Conservation (phyloP, 176 grass and related monocot species). For the bread wheat (Triticum aestivum) region DNA sequence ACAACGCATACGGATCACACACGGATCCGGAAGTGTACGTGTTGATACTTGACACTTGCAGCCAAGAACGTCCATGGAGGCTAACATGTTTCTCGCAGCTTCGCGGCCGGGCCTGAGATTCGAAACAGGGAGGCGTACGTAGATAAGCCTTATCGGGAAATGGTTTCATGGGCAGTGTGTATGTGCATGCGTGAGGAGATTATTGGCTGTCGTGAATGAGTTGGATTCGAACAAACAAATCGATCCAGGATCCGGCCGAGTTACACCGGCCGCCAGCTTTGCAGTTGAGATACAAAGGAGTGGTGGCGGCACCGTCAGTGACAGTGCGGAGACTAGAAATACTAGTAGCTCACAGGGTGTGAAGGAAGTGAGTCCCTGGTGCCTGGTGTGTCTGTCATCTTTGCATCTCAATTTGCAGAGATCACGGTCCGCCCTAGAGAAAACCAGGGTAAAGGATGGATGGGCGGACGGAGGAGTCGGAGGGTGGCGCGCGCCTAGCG, state of each 20-base stretch:
- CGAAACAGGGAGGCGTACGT: background rate
- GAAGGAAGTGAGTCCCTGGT: too few species aligned
- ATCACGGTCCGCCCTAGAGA: too few species aligned
- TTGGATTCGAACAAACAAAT: constrained; percentile 32
- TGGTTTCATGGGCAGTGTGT: background rate
- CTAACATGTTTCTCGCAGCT: background rate
- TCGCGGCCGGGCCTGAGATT: background rate
- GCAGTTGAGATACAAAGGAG: background rate
- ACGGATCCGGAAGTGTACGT: background rate
- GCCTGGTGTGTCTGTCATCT: too few species aligned
- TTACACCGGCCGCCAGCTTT: background rate
- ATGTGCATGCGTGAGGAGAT: constrained; percentile 10
- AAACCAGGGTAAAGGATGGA: too few species aligned
- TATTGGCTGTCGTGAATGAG: background rate
- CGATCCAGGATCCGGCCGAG: background rate
- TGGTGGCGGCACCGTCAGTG: background rate
- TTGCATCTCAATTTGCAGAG: too few species aligned
- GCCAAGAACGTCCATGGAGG: constrained; percentile 30
- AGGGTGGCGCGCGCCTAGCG: too few species aligned
- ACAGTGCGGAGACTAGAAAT: too few species aligned
- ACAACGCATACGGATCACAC: constrained; percentile 25
- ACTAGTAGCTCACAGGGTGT: too few species aligned
- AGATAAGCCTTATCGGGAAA: constrained; percentile 19
- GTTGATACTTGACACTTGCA: constrained; percentile 11
- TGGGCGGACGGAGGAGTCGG: too few species aligned